Conservation (phyloP, 768 basidiomycete species). For the Fomitopsis serialis region DNA sequence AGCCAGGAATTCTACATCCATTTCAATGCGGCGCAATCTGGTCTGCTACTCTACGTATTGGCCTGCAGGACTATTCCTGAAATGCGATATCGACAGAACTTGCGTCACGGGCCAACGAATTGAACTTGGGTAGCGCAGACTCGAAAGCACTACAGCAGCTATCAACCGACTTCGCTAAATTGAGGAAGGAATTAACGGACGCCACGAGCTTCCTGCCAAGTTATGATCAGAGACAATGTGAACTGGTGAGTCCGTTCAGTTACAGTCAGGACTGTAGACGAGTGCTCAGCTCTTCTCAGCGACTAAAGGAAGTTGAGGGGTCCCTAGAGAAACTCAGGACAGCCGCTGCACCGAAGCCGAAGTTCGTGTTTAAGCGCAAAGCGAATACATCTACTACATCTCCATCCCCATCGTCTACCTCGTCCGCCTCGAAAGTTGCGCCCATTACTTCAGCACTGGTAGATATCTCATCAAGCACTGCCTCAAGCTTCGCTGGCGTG, state of each 20-base stretch:
- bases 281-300: conserved; percentile 39
- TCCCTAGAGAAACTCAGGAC: conserved; percentile 46
- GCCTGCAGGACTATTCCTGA: conserved; percentile 4
- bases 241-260: conserved; percentile 25
- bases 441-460: too few species aligned
- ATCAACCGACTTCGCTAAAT: conserved; percentile 45
- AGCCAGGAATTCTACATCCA: conserved; percentile 44
- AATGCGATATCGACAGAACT: conserved; percentile 35
- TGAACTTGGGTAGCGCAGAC: conserved; percentile 20
- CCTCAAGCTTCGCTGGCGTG: conserved; percentile 20
- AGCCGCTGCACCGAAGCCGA: conserved; percentile 43
- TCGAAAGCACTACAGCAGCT: conserved; percentile 39
- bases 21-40: conserved; percentile 46
- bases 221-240: conserved; percentile 72
- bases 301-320: conserved; percentile 59
- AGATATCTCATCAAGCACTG: too few species aligned
- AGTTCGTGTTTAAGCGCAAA: conserved; percentile 65
- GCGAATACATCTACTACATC: conserved; percentile 19
- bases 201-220: conserved; percentile 60
- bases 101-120: conserved; percentile 37
- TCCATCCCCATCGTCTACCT: not conserved
- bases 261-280: not conserved
- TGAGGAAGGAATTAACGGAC: conserved; percentile 59
- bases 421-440: not conserved
- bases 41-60: conserved; percentile 34